A percentile compares a stretch with the other conserved stretches of the same genome.
These are phyloP conservation scores for Botryotinia globosa DNA, from an alignment of 2,329 filamentous ascomycete genomes.

Conservation along the genomic window DNA sequence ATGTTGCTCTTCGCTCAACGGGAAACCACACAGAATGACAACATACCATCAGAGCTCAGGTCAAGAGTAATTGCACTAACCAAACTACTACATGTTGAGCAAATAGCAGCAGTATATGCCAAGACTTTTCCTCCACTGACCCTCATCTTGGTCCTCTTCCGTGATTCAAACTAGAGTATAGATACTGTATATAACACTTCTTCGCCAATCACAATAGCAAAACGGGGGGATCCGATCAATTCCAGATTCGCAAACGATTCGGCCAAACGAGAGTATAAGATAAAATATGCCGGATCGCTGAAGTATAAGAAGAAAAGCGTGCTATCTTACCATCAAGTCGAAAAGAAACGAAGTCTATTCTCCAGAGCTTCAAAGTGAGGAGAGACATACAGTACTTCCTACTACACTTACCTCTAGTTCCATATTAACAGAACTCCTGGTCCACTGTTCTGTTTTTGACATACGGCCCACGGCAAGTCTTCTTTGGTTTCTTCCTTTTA, in stretches of 20 bases:
- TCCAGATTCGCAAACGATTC: constrained; percentile 3
- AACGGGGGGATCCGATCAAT: not conserved
- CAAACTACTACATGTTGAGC: constrained; percentile 15
- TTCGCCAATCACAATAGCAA: not conserved
- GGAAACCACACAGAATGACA: not conserved
- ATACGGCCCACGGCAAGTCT: not conserved
- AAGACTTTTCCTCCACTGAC: constrained; percentile 16
- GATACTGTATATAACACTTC: not conserved
- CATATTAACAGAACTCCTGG: constrained; percentile 13
- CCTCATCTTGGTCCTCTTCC: constrained; percentile 18
- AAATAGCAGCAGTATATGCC: constrained; percentile 21
- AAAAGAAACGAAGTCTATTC: not conserved
- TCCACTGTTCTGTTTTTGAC: constrained; percentile 14
- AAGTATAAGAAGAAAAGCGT: not conserved
- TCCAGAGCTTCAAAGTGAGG: not conserved
- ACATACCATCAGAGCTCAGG: constrained; percentile 16
- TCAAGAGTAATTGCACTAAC: constrained; percentile 19
- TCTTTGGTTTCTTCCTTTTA: not conserved
- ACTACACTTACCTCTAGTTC: constrained; percentile 7
- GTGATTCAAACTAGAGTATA: not conserved
- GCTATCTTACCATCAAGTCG: not conserved
- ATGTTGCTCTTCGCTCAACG: not conserved
- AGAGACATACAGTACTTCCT: constrained; percentile 12
- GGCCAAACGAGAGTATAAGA: constrained; percentile 18
- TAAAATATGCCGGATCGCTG: constrained; percentile 10